A percentile compares a stretch with the other conserved stretches of the same genome.
phyloP scores from a whole-genome alignment of 345 rosid genomes.

The Populus euphratica region DNA sequence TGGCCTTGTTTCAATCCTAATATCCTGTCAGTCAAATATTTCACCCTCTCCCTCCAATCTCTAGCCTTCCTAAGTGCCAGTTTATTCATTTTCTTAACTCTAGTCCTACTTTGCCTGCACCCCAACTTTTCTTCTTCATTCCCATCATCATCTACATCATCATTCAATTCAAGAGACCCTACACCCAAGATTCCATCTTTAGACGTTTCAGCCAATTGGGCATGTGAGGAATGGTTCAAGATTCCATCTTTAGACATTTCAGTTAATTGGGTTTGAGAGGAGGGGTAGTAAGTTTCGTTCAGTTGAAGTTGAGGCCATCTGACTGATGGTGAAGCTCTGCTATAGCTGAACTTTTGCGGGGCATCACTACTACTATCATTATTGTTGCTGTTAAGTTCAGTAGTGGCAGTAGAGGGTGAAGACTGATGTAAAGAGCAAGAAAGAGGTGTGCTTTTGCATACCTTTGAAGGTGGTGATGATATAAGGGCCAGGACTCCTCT shows the following conservation, averaged over 20 bases:
- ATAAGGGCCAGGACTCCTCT: conserved; percentile 22
- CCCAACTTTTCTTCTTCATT: conserved; percentile 39
- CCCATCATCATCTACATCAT: neutral
- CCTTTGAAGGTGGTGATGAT: conserved; percentile 20
- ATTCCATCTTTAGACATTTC: conserved; percentile 19
- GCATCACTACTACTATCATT: neutral
- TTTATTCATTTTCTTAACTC: conserved; percentile 77
- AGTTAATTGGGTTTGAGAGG: conserved; percentile 34
- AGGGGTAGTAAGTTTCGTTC: conserved; percentile 37
- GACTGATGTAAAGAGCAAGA: conserved; percentile 20
- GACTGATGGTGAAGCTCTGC: conserved; percentile 80
- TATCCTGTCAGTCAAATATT: conserved; percentile 58
- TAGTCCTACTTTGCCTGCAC: conserved; percentile 45
- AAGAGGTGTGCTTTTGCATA: conserved; percentile 17
- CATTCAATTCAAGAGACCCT: conserved; percentile 20
- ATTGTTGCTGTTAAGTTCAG: conserved; percentile 19
- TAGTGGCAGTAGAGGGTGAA: neutral
- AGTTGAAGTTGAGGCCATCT: conserved; percentile 89
- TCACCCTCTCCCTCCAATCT: conserved; percentile 88
- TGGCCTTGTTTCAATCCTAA: conserved; percentile 49
- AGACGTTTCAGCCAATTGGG: conserved; percentile 20
- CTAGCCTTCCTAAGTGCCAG: conserved; percentile 78
- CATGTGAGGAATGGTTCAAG: conserved; percentile 4
- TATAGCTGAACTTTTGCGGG: conserved; percentile 55
- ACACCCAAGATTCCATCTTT: conserved; percentile 4